These are phyloP conservation scores for Copromyces sp. DNA, from an alignment of 495 filamentous ascomycete species.

Conservation along the genomic window DNA sequence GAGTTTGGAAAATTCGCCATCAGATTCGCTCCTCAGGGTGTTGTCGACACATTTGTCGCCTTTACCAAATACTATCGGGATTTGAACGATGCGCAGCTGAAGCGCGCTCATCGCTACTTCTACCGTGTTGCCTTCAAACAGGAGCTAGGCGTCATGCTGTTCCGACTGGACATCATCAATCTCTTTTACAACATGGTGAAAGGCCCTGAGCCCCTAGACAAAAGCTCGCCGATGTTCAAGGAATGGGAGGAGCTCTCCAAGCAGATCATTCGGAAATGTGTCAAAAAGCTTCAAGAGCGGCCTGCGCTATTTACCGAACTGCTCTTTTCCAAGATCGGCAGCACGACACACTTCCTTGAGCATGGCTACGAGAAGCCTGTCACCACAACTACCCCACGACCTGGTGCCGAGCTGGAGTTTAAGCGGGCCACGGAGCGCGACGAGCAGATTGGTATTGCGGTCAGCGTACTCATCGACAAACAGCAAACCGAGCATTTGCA, in stretches of 20 bases:
- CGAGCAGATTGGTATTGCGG: slow-evolving; percentile 66
- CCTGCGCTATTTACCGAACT: slow-evolving; percentile 80
- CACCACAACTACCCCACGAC: slow-evolving; percentile 41
- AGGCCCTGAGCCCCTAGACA: slow-evolving; percentile 70
- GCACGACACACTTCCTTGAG: slow-evolving; percentile 75
- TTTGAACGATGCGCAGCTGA: slow-evolving; percentile 70
- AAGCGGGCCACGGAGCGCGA: slow-evolving; percentile 53
- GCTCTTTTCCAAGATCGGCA: slow-evolving; percentile 85
- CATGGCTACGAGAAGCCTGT: slow-evolving; percentile 82
- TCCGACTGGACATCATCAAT: slow-evolving; percentile 79
- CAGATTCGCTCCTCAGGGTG: slow-evolving; percentile 73
- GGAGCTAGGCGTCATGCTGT: slow-evolving; percentile 78
- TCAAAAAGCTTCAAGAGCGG: slow-evolving; percentile 71
- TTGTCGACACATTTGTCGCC: slow-evolving; percentile 78
- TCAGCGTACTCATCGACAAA: slow-evolving; percentile 67
- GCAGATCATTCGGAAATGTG: slow-evolving; percentile 64
- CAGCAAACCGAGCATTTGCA: slow-evolving; percentile 61
- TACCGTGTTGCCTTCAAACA: slow-evolving; percentile 92
- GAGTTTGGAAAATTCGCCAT: slow-evolving; percentile 77
- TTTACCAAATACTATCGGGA: slow-evolving; percentile 77
- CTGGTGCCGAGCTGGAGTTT: slow-evolving; percentile 71
- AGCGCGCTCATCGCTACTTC: slow-evolving; percentile 90
- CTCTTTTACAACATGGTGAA: slow-evolving; percentile 89
- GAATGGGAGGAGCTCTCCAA: slow-evolving; percentile 89
- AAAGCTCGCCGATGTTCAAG: slow-evolving; percentile 50